A percentile compares a stretch with the other conserved stretches of the same genome.
These are phyloP conservation scores for Spergularia marina DNA, from an alignment of 148 eudicot species.

Conservation along the genomic window DNA sequence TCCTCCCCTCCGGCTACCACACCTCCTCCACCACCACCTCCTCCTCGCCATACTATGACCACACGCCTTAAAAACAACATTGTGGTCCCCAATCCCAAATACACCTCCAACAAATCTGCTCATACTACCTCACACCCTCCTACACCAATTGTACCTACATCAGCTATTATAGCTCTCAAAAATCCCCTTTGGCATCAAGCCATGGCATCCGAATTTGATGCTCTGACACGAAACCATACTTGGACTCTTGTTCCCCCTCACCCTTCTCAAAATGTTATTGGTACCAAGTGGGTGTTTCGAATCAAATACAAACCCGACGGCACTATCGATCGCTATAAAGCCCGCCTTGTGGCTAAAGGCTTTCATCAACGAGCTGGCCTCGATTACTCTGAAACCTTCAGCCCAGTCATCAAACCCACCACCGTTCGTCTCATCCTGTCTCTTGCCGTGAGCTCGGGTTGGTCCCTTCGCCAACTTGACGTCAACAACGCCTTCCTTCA, in stretches of 20 bases:
- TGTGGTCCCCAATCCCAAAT: neutral
- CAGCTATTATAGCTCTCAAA: neutral
- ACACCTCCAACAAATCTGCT: neutral
- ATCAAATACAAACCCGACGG: neutral
- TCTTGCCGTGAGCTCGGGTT: too few relatives aligned
- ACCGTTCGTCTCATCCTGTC: too few relatives aligned
- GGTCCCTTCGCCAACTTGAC: too few relatives aligned
- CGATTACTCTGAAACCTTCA: too few relatives aligned
- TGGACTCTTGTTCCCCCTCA: neutral
- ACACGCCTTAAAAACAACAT: too few relatives aligned
- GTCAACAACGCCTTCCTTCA: neutral
- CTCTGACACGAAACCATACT: neutral
- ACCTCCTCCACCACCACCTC: too few relatives aligned
- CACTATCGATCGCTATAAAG: too few relatives aligned
- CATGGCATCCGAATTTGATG: neutral
- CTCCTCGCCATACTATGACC: too few relatives aligned
- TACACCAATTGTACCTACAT: neutral
- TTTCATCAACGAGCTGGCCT: too few relatives aligned
- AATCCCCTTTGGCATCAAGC: neutral
- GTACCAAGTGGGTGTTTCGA: neutral
- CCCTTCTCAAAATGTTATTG: neutral
- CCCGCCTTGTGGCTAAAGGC: too few relatives aligned
- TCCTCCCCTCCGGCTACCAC: too few relatives aligned
- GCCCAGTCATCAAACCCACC: too few relatives aligned
- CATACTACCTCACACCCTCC: neutral